Evolutionary conservation across 2,329 filamentous ascomycete species (phyloP).

Genomic region (Cercospora citrullina): DNA sequence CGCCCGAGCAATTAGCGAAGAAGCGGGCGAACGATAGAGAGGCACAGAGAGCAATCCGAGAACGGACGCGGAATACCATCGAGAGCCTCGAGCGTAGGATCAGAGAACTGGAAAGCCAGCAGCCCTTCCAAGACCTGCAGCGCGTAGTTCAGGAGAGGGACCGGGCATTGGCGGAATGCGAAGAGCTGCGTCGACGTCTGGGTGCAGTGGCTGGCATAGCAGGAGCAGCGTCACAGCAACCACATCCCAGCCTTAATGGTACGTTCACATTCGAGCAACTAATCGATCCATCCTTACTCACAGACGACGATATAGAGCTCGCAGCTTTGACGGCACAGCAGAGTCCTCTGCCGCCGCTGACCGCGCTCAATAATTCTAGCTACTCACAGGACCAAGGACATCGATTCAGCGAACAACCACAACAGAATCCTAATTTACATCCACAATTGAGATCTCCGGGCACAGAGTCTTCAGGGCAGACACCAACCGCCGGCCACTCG

Average conservation of each 20-base stretch:
- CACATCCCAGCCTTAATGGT: conserved; percentile 34
- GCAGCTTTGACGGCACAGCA: conserved; percentile 50
- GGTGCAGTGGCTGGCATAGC: conserved; percentile 34
- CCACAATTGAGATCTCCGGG: conserved; percentile 36
- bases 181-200: conserved; percentile 70
- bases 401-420: conserved; percentile 19
- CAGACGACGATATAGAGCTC: conserved; percentile 43
- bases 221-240: conserved; percentile 22
- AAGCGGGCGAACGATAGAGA: conserved; percentile 91
- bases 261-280: conserved; percentile 31
- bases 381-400: conserved; percentile 12
- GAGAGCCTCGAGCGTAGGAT: conserved; percentile 72
- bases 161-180: conserved; percentile 74
- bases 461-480: conserved; percentile 17
- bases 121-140: conserved; percentile 83
- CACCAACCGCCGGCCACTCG: conserved; percentile 14
- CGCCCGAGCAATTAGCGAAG: conserved; percentile 81
- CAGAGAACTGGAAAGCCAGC: conserved; percentile 72
- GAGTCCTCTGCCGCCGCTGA: conserved; percentile 42
- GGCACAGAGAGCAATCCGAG: conserved; percentile 79
- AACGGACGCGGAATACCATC: conserved; percentile 78
- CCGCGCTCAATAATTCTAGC: conserved; percentile 15
- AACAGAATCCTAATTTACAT: conserved; percentile 33
- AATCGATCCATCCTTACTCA: conserved; percentile 34
- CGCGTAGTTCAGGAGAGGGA: conserved; percentile 67